Conservation (phyloP, 768 basidiomycete species). For the Pleurotus pulmonarius region DNA sequence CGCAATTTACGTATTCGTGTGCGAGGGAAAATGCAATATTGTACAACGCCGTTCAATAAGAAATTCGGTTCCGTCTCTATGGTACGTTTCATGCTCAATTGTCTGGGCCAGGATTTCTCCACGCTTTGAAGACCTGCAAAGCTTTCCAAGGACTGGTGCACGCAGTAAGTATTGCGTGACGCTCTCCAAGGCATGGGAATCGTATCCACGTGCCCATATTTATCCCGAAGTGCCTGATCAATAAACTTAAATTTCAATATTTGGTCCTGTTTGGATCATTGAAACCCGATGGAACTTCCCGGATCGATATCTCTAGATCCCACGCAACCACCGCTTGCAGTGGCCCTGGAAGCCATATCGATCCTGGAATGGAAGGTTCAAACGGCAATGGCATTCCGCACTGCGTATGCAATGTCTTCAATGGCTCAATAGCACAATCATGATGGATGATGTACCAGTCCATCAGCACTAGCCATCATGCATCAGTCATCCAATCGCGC, state of each 20-base stretch:
- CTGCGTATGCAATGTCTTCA: too few relatives aligned
- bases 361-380: neutral
- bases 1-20: neutral
- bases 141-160: neutral
- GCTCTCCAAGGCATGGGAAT: neutral
- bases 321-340: slow-evolving; percentile 7
- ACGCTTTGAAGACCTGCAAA: neutral
- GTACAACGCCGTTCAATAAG: neutral
- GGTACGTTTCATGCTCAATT: neutral
- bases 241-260: neutral
- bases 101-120: neutral
- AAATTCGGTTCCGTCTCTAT: neutral
- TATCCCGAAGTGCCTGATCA: slow-evolving; percentile 3
- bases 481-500: neutral
- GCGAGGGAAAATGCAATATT: neutral
- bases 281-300: slow-evolving; percentile 9
- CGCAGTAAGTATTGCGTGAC: neutral
- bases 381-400: neutral
- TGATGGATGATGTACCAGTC: too few relatives aligned
- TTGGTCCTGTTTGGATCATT: neutral
- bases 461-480: too few relatives aligned
- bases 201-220: neutral
- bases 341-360: neutral
- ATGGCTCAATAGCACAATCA: too few relatives aligned
- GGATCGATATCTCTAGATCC: slow-evolving; percentile 5